These are phyloP conservation scores for Aureobasidium sp. DNA, from an alignment of 2,329 filamentous ascomycete species.

Conservation along the genomic window DNA sequence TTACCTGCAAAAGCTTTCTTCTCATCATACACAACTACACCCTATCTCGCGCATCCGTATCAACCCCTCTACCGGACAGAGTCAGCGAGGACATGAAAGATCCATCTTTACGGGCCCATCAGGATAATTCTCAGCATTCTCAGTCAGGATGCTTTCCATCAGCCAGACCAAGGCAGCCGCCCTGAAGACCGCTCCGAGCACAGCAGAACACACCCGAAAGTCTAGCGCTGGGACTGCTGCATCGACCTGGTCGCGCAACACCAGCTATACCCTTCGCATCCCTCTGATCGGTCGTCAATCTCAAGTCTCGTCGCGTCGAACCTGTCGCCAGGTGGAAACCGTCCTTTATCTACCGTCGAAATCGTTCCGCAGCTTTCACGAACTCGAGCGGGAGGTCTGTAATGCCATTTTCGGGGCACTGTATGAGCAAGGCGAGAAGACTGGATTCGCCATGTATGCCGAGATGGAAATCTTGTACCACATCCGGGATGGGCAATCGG, in stretches of 20 bases:
- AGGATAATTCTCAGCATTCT: conserved; percentile 10
- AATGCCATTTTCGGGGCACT: conserved; percentile 6
- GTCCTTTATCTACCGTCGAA: conserved; percentile 3
- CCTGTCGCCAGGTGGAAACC: neutral
- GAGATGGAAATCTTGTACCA: conserved; percentile 1
- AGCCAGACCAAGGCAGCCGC: conserved; percentile 9
- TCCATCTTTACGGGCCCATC: conserved; percentile 14
- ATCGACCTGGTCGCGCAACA: conserved; percentile 4
- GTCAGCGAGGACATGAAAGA: conserved; percentile 12
- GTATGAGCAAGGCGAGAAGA: conserved; percentile 8
- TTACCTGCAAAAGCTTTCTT: neutral
- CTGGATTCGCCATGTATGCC: neutral
- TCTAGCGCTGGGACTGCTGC: neutral
- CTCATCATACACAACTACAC: neutral
- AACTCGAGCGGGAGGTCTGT: conserved; percentile 6
- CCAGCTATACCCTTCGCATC: conserved; percentile 1
- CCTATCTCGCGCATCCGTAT: too few relatives aligned
- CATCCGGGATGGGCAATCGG: neutral
- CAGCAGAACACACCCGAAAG: conserved; percentile 1
- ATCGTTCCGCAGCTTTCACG: neutral
- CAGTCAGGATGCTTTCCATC: conserved; percentile 12
- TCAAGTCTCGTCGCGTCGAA: neutral
- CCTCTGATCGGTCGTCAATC: neutral
- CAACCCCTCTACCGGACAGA: neutral
- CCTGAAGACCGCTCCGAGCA: neutral